Conservation (phyloP, 2,329 filamentous ascomycete species). For the Tolypocladium capitatum region DNA sequence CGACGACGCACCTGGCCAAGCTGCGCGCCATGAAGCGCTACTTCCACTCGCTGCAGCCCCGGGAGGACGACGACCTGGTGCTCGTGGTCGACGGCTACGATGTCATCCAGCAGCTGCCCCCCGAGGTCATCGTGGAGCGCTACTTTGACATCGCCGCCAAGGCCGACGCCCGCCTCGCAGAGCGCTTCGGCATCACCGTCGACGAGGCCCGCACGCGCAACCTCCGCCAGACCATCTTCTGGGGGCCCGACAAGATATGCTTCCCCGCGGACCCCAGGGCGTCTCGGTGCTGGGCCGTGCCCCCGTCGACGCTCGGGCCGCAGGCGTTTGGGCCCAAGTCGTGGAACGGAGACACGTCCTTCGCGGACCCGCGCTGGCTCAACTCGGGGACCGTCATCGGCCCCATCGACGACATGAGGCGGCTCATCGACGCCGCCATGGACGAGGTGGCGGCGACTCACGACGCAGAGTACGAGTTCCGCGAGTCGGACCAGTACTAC, state of each 20-base stretch:
- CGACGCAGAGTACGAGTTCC: slow-evolving; percentile 15
- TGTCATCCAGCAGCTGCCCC: slow-evolving; percentile 51
- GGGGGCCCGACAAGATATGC: slow-evolving; percentile 31
- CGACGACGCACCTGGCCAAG: slow-evolving; percentile 25
- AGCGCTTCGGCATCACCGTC: slow-evolving; percentile 30
- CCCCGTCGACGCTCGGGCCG: slow-evolving; percentile 17
- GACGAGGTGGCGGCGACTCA: slow-evolving; percentile 19
- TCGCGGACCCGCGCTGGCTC: slow-evolving; percentile 25
- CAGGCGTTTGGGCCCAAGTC: slow-evolving; percentile 22
- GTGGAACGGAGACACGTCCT: slow-evolving; percentile 16
- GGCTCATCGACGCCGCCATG: slow-evolving; percentile 13
- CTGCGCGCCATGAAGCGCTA: slow-evolving; percentile 23
- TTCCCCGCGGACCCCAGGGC: slow-evolving; percentile 23
- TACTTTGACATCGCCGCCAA: slow-evolving; percentile 43
- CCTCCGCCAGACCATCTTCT: slow-evolving; percentile 26
- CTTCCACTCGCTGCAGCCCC: slow-evolving; percentile 13
- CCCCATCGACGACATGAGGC: slow-evolving; percentile 17
- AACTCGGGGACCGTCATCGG: slow-evolving; percentile 34
- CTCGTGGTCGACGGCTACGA: slow-evolving; percentile 52
- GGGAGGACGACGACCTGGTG: slow-evolving; percentile 42
- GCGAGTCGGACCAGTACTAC: slow-evolving; percentile 30
- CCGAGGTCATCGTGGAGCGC: slow-evolving; percentile 47
- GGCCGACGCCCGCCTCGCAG: slow-evolving; percentile 36
- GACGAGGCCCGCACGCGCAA: slow-evolving; percentile 16
- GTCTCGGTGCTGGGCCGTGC: slow-evolving; percentile 27